A percentile compares a stretch with the other conserved stretches of the same genome.
Conservation (phyloP, 2,329 filamentous ascomycete genomes). For the Verticillium dahliae region DNA sequence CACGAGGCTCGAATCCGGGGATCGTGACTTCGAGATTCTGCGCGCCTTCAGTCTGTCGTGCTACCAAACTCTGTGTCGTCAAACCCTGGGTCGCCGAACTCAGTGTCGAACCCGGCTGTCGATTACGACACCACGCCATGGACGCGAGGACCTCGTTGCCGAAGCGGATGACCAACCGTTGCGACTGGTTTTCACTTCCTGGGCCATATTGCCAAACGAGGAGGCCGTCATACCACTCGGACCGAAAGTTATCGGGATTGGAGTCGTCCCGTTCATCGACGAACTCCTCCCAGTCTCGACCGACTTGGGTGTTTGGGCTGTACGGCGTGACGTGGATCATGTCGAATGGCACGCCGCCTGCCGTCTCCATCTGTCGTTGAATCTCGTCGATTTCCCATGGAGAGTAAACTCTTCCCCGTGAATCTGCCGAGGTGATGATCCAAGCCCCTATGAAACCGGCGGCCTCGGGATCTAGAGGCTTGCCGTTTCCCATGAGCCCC, state of each 20-base stretch:
- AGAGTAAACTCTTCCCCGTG: neutral
- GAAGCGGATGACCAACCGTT: conserved; percentile 7
- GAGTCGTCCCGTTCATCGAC: neutral
- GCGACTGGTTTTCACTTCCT: neutral
- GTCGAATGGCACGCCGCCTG: neutral
- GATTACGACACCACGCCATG: conserved; percentile 7
- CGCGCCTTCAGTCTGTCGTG: neutral
- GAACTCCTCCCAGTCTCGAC: neutral
- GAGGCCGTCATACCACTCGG: conserved; percentile 4
- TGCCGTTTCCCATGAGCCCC: neutral
- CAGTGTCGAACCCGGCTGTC: neutral
- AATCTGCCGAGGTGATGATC: neutral
- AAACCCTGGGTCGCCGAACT: too few species aligned
- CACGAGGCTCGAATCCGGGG: neutral
- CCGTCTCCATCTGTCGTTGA: neutral
- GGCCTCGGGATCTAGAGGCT: neutral
- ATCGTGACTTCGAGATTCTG: neutral
- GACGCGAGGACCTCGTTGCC: conserved; percentile 19
- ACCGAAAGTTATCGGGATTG: neutral
- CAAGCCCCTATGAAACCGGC: conserved; percentile 5
- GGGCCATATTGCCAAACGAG: conserved; percentile 8
- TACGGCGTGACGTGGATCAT: neutral
- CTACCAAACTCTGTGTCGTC: neutral
- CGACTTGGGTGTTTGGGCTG: neutral
- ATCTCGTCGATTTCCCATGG: neutral